Evolutionary conservation across 176 grass and related monocot species (phyloP), one percentile per base, ranked within the genome.

Genomic region (Elaeis guineensis): DNA sequence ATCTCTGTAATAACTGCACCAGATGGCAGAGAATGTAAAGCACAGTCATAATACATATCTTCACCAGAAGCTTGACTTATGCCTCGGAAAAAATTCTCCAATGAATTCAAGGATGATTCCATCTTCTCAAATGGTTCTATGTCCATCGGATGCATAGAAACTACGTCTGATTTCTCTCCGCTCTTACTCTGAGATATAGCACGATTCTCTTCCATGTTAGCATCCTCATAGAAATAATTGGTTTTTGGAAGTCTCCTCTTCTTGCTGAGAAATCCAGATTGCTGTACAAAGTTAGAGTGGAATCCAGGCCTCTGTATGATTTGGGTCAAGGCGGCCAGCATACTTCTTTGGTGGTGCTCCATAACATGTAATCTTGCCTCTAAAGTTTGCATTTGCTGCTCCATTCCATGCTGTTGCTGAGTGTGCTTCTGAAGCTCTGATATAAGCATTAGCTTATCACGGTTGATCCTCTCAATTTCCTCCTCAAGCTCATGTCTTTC

Each of bases 31-130:
- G 81, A 61, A 35, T 81, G 73, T 17, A 25, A 53, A 76, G 56
- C 69, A 61, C 52, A 68, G 72, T 89, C 93, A 79, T 79, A 98
- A 19, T 51, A 62, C 76, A 86, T 64, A 61, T 81, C 77, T 61
- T 92, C 55, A 6, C 62, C 26, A 67, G 76, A 89, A 19, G 88
- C 67, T 82, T 74, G 64, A 61, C 81, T 77, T 2, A 80, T 87
- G 74, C 83, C 79, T 57, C 71, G 77, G 67, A 98, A 77, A 23
- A 92, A 86, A 69, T 74, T 92, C 67, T 98, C 88, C 58, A 98
- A 79, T 2, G 81, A 89, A 66, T 79, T 83, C 73, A 98, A 76
- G 49, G 93, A 89, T 53, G 70, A 89, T 78, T 98, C 88, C 82
- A 92, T 83, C 75, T 82, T 98, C 55, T 86, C 82, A 71, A 98